A percentile compares a stretch with the other conserved stretches of the same genome.
phyloP scores from a whole-genome alignment of 2,329 filamentous ascomycete genomes.

The Torrubiella hemipterigena region DNA sequence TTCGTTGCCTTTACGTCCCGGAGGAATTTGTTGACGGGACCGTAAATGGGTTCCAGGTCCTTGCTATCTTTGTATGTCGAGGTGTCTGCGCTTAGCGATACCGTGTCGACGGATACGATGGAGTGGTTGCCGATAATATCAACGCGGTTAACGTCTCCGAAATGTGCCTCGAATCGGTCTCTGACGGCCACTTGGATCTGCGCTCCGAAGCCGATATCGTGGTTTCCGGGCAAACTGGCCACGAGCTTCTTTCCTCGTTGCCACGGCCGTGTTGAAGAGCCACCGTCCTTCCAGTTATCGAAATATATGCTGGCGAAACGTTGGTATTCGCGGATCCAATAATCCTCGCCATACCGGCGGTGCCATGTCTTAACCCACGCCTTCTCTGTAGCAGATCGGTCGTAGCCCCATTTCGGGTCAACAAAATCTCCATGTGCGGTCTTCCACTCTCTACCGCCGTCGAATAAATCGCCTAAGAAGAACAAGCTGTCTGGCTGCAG shows the following conservation, averaged over 20 bases:
- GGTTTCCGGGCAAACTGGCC: constrained; percentile 81
- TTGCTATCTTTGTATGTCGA: constrained; percentile 37
- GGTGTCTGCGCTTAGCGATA: constrained; percentile 68
- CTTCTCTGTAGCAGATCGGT: constrained; percentile 38
- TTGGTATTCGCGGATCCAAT: constrained; percentile 77
- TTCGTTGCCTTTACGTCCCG: constrained; percentile 52
- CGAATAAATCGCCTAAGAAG: constrained; percentile 90
- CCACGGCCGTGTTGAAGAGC: constrained; percentile 40
- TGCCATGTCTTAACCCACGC: constrained; percentile 53
- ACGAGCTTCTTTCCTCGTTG: constrained; percentile 67
- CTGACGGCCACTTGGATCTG: constrained; percentile 73
- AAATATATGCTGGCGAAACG: constrained; percentile 84
- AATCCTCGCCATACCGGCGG: constrained; percentile 64
- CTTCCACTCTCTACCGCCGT: constrained; percentile 91
- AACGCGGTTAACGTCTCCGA: constrained; percentile 83
- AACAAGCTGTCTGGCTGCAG: constrained; percentile 79
- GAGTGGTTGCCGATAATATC: constrained; percentile 92
- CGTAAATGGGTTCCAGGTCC: constrained; percentile 54
- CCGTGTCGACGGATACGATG: constrained; percentile 80
- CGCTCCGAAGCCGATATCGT: constrained; percentile 83
- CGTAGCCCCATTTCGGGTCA: constrained; percentile 46
- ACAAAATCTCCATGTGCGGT: constrained; percentile 49
- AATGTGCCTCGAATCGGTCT: constrained; percentile 74
- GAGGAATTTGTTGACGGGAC: constrained; percentile 66
- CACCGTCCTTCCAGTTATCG: constrained; percentile 49